Base-by-base conservation (phyloP, 1,139 yeast species). In the Eremothecium cymbalariae region DNA sequence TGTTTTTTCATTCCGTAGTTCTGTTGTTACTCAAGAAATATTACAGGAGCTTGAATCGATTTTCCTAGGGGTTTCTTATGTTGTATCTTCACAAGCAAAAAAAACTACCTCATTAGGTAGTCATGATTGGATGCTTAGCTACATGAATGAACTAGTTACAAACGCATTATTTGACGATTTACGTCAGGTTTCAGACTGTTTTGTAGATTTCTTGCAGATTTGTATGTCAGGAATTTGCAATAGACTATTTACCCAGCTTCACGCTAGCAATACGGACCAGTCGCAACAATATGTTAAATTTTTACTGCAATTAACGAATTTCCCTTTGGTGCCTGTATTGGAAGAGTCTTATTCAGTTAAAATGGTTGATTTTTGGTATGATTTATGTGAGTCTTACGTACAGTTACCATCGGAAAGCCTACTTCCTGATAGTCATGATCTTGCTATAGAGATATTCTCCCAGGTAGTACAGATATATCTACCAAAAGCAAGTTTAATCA, bases 341-440 rank as follows among this genome's bases (percentile, higher is more conserved):
- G 88, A 84, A 18, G 95, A 88, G 52, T 60, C 60, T 11, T 62
- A 82, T 8, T 79, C 94, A 11, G 73, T 69, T 28, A 78, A 76
- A 37, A 65, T 85, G 45, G 64, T 83, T 4, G 77, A 77, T 35
- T 84, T 86, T 51, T 90, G 97, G 97, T 72, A 73, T 36, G 79
- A 77, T 38, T 65, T 81, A 35, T 74, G 79, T 7, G 93, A 82
- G 42, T 67, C 72, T 1, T 72, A 53, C 18, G 43, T 54, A 9
- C 50, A 60, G 36, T 37, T 56, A 33, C 44, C 54, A 5, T 40
- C 45, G 13, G 57, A 51, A 29, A 37, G 47, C 4, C 25, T 53
- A 22, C 28, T 47, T 5, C 47, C 48, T n/a, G 42, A 50, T 26
- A 50, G 55, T 2, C 41, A 48, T 9, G 42, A 46, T 14, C 31